These are phyloP conservation scores for Termitomyces sp. DNA, from an alignment of 768 basidiomycete species.

Conservation along the genomic window DNA sequence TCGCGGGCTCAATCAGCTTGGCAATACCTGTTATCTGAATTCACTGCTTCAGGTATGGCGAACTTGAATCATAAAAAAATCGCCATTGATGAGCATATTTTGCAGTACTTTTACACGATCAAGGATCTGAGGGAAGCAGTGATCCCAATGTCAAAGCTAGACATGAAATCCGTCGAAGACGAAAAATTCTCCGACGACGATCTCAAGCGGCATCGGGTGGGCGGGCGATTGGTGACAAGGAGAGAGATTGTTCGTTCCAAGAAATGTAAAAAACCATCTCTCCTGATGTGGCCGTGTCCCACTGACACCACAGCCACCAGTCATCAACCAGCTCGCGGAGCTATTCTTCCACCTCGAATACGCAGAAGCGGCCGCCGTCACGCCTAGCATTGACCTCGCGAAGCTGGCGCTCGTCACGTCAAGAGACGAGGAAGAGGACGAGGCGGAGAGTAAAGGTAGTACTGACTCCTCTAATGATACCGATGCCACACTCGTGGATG, in stretches of 20 bases:
- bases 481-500: slow-evolving; percentile 86
- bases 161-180: slow-evolving; percentile 56
- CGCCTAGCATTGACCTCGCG: slow-evolving; percentile 83
- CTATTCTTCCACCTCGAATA: slow-evolving; percentile 79
- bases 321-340: slow-evolving; percentile 75
- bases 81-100: not conserved
- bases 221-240: slow-evolving; percentile 78
- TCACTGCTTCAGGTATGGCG: slow-evolving; percentile 64
- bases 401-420: slow-evolving; percentile 90
- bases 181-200: slow-evolving; percentile 81
- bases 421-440: slow-evolving; percentile 87
- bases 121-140: slow-evolving; percentile 82
- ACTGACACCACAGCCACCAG: slow-evolving; percentile 37
- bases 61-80: not conserved
- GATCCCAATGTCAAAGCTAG: slow-evolving; percentile 52
- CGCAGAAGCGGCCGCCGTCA: slow-evolving; percentile 64
- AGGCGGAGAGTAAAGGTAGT: slow-evolving; percentile 58
- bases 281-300: slow-evolving; percentile 2
- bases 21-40: slow-evolving; percentile 87
- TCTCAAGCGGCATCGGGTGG: slow-evolving; percentile 80
- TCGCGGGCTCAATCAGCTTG: slow-evolving; percentile 83
- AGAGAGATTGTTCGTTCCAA: slow-evolving; percentile 82
- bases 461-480: slow-evolving; percentile 86
- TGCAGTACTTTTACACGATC: slow-evolving; percentile 94
- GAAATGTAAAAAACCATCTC: slow-evolving; percentile 58